Percentiles rank a stretch among this genome's conserved stretches.
These are phyloP conservation scores for Coffea canephora DNA, from an alignment of 257 asterid species.

Conservation along the genomic window DNA sequence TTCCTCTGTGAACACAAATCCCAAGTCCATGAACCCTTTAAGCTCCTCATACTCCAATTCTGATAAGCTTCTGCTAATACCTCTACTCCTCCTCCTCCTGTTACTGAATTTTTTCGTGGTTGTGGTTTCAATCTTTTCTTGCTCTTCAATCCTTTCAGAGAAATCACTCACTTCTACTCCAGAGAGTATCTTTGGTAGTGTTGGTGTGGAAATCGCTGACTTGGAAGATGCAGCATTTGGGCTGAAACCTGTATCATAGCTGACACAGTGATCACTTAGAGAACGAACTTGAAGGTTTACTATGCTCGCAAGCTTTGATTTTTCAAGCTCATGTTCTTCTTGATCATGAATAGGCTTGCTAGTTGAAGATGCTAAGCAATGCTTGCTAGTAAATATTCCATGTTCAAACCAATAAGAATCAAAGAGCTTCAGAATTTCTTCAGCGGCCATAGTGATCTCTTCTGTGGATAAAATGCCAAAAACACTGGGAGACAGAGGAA, in stretches of 20 bases:
- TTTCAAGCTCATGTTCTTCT: slow-evolving; percentile 13
- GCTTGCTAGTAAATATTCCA: slow-evolving; percentile 18
- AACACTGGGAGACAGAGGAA: neutral
- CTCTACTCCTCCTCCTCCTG: slow-evolving; percentile 3
- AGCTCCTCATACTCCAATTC: slow-evolving; percentile 73
- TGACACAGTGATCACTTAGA: slow-evolving; percentile 10
- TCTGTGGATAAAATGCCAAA: slow-evolving; percentile 11
- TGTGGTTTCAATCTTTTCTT: neutral
- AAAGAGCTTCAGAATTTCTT: slow-evolving; percentile 49
- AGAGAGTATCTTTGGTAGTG: slow-evolving; percentile 35
- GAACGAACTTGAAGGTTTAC: slow-evolving; percentile 10
- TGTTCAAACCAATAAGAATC: slow-evolving; percentile 60
- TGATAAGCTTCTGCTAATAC: slow-evolving; percentile 58
- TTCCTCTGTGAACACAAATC: slow-evolving; percentile 65
- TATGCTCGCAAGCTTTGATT: slow-evolving; percentile 17
- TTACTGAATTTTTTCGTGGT: neutral
- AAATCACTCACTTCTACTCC: slow-evolving; percentile 27
- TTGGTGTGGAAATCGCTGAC: slow-evolving; percentile 32
- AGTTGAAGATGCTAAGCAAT: neutral
- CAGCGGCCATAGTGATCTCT: slow-evolving; percentile 45
- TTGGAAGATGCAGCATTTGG: slow-evolving; percentile 28
- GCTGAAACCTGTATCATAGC: slow-evolving; percentile 3
- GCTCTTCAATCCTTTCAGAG: slow-evolving; percentile 7
- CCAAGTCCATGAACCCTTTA: slow-evolving; percentile 80
- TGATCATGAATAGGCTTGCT: neutral